A percentile compares a stretch with the other conserved stretches of the same genome.
These are phyloP conservation scores for Scheffersomyces amazonensis DNA, from an alignment of 805 yeast species.

Conservation along the genomic window DNA sequence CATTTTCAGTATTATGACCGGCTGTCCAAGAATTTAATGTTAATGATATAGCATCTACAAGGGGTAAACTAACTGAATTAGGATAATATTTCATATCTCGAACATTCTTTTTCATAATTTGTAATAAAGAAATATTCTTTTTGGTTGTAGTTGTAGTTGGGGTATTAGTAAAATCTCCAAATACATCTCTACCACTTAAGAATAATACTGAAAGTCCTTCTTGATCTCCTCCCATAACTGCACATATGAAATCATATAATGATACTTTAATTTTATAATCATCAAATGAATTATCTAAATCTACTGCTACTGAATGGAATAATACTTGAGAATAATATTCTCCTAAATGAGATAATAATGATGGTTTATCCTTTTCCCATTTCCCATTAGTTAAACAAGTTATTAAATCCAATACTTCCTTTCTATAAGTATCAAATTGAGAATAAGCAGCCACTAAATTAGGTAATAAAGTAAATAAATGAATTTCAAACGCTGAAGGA, in stretches of 20 bases:
- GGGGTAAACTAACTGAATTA: slow-evolving; percentile 58
- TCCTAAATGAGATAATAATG: slow-evolving; percentile 79
- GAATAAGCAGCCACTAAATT: slow-evolving; percentile 57
- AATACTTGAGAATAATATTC: slow-evolving; percentile 57
- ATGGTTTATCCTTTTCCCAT: slow-evolving; percentile 63
- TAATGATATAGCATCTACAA: slow-evolving; percentile 68
- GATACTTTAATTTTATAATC: slow-evolving; percentile 51
- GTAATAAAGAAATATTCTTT: slow-evolving; percentile 43
- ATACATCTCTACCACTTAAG: slow-evolving; percentile 57
- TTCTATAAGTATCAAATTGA: slow-evolving; percentile 45
- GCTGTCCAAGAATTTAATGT: slow-evolving; percentile 80
- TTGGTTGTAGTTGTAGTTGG: slow-evolving; percentile 13
- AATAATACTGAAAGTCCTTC: slow-evolving; percentile 74
- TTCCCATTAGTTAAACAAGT: slow-evolving; percentile 53
- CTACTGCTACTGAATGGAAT: slow-evolving; percentile 56
- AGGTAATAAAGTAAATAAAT: slow-evolving; percentile 55
- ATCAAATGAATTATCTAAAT: slow-evolving; percentile 56
- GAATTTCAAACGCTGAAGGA: slow-evolving; percentile 65
- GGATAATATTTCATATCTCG: slow-evolving; percentile 54
- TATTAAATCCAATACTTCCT: slow-evolving; percentile 51
- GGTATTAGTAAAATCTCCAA: slow-evolving; percentile 26
- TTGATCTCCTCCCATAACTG: slow-evolving; percentile 69
- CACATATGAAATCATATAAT: slow-evolving; percentile 61
- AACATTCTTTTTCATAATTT: slow-evolving; percentile 54
- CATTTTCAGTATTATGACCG: slow-evolving; percentile 51